Evolutionary conservation across 179 eudicot genomes (phyloP), one percentile per base, ranked within the genome.

Genomic region (Beta lomatogona): DNA sequence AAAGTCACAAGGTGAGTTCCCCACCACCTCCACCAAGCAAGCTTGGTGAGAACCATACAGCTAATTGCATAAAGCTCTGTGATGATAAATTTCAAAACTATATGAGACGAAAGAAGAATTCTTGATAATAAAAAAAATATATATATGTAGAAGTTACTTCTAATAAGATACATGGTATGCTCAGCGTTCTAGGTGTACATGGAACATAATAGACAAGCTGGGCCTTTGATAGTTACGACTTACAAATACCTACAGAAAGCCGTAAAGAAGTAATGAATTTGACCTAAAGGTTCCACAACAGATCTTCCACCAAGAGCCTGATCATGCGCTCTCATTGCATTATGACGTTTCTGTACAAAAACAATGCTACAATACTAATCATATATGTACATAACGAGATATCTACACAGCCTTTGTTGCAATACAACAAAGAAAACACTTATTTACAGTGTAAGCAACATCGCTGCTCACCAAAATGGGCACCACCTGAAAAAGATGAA

Each of bases 401-500:
- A 77, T 22, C 61, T 66, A 68, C 57, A 74, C 70, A 19, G 50
- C 21, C 70, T 76, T 55, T 66, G 6, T 18, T 75, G 55, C 55
- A 59, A 45, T 25, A 25, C 18, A 9, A 11, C 9, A 25, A n/a
- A 9, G 48, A 28, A 66, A 12, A 28, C 13, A 69, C 21, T 25
- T 77, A 81, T 78, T 69, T 85, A 85, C 84, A 81, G 5, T 45
- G 73, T 81, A 73, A 68, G 70, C 54, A 73, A 25, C 45, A 50
- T 73, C 6, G 59, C 45, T 57, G 67, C 21, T 85, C 87, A 85
- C 87, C 87, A 85, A 52, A 85, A 85, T 31, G 87, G 87, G 75
- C 87, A 85, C 87, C 87, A 85, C 82, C 87, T 85, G 87, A 50
- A 82, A 82, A 78, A 59, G 28, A n/a, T 12, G 46, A 54, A 36